A percentile compares a stretch with the other conserved stretches of the same genome.
These are phyloP conservation scores for Teunomyces cretensis DNA, from an alignment of 805 yeast species.

Conservation along the genomic window DNA sequence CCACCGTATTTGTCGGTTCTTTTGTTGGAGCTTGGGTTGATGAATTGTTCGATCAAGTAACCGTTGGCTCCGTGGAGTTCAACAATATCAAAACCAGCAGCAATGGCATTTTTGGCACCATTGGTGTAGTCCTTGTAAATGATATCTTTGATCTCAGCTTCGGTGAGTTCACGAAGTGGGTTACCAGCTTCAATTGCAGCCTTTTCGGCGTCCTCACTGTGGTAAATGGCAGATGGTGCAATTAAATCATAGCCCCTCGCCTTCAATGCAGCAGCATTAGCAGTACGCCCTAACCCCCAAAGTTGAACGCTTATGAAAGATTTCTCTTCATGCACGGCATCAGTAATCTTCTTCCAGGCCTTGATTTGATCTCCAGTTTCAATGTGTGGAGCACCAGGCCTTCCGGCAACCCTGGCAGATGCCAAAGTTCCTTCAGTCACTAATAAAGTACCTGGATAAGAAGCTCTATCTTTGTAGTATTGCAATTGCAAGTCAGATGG, in stretches of 20 bases:
- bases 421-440: constrained; percentile 61
- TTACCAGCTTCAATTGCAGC: constrained; percentile 31
- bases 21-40: constrained; percentile 30
- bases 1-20: constrained; percentile 38
- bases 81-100: constrained; percentile 40
- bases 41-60: constrained; percentile 37
- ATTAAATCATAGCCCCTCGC: constrained; percentile 35
- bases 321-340: constrained; percentile 14
- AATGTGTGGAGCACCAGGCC: constrained; percentile 12
- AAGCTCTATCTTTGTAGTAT: constrained; percentile 58
- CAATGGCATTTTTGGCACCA: constrained; percentile 43
- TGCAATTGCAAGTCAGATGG: constrained; percentile 47
- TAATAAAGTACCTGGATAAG: constrained; percentile 55
- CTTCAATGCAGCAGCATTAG: constrained; percentile 32
- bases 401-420: constrained; percentile 30
- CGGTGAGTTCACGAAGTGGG: constrained; percentile 24
- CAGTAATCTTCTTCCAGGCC: constrained; percentile 23
- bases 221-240: constrained; percentile 40
- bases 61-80: constrained; percentile 45
- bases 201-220: constrained; percentile 31
- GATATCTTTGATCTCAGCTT: constrained; percentile 39
- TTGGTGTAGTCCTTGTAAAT: constrained; percentile 37
- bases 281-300: constrained; percentile 24
- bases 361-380: constrained; percentile 23
- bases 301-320: constrained; percentile 13